Conservation (phyloP, 169 alveolate genomes). For the Eimeria praecox region DNA sequence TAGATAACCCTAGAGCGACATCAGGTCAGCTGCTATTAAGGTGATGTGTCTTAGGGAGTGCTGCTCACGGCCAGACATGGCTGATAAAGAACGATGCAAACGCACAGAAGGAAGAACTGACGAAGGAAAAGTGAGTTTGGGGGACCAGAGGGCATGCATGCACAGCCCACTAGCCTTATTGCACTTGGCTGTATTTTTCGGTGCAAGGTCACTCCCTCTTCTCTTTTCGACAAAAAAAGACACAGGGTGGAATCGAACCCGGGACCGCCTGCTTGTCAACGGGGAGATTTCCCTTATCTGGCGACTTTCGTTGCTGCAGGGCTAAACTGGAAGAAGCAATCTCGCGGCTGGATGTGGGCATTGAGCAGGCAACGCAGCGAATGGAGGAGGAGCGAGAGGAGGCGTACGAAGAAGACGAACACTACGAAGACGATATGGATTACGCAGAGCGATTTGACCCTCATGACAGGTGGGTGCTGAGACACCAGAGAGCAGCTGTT, state of each 20-base stretch:
- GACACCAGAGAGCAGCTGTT: not conserved
- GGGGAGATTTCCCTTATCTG: too few relatives aligned
- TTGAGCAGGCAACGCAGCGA: constrained; percentile 66
- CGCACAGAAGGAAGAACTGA: constrained; percentile 59
- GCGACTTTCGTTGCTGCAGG: constrained; percentile 48
- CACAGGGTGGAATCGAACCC: too few relatives aligned
- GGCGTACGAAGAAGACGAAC: constrained; percentile 63
- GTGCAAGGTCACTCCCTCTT: not conserved
- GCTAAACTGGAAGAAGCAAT: constrained; percentile 74
- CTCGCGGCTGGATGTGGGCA: constrained; percentile 67
- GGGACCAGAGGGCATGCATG: not conserved
- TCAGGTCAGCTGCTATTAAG: not conserved
- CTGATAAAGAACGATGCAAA: constrained; percentile 60
- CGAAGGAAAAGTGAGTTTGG: constrained; percentile 37
- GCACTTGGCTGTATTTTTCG: too few relatives aligned
- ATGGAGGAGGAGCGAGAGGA: constrained; percentile 68
- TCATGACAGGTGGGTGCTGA: constrained; percentile 69
- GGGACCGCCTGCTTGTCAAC: too few relatives aligned
- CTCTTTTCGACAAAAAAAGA: too few relatives aligned
- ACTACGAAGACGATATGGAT: constrained; percentile 77
- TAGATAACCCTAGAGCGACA: not conserved
- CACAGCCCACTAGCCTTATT: too few relatives aligned
- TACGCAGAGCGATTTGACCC: constrained; percentile 80
- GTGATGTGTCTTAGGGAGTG: constrained; percentile 60
- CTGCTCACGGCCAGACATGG: constrained; percentile 82